These are phyloP conservation scores for Plasmodium coatneyi DNA, from an alignment of 169 alveolate genomes.

Conservation along the genomic window DNA sequence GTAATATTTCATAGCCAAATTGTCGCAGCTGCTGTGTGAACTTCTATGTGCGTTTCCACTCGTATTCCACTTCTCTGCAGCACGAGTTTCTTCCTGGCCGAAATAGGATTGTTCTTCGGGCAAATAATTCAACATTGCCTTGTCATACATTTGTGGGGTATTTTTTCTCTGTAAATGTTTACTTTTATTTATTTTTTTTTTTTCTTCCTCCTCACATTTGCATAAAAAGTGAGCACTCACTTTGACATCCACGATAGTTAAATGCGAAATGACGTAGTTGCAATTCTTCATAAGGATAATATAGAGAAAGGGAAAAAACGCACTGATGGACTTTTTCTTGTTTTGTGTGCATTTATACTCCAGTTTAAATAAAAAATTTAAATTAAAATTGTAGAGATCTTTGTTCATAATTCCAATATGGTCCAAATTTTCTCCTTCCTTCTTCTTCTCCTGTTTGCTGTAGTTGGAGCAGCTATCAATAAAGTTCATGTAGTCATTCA, in stretches of 20 bases:
- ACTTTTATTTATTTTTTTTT: neutral
- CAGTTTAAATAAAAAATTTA: conserved; percentile 41
- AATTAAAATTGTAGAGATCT: conserved; percentile 61
- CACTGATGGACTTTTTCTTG: conserved; percentile 13
- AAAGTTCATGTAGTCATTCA: conserved; percentile 48
- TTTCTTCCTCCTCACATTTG: neutral
- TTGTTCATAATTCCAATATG: conserved; percentile 71
- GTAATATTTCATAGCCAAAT: neutral
- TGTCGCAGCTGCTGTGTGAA: neutral
- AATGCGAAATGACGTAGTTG: conserved; percentile 59
- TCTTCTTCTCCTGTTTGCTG: neutral
- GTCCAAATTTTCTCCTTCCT: conserved; percentile 3
- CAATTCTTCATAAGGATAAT: conserved; percentile 64
- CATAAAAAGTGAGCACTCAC: neutral
- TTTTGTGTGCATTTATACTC: conserved; percentile 14
- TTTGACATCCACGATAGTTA: conserved; percentile 64
- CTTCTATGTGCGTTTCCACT: neutral
- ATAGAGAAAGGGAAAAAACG: conserved; percentile 35
- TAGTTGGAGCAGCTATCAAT: conserved; percentile 69
- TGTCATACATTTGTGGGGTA: neutral
- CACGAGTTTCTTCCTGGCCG: neutral
- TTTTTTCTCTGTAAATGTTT: neutral
- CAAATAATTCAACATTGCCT: conserved; percentile 10
- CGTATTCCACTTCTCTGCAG: neutral
- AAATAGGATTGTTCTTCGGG: neutral